Evolutionary conservation across 106 monocot genomes (phyloP).

Genomic region (Platanthera guangdongensis): DNA sequence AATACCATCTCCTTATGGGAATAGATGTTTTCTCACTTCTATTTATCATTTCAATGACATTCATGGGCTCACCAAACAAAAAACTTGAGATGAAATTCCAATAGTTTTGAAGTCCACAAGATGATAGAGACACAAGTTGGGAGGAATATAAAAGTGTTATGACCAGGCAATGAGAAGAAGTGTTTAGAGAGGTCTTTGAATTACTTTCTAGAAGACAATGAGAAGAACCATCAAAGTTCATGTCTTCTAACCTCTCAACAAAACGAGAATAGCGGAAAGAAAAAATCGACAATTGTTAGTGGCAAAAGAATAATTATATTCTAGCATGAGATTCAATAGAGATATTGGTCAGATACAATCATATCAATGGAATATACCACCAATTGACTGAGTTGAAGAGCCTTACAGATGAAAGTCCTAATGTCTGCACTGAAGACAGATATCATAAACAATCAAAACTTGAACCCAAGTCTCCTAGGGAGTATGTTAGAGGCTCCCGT

Average conservation of each 20-base stretch:
- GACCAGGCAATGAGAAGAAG: neutral
- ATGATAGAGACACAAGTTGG: conserved; percentile 1
- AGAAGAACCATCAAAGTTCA: neutral
- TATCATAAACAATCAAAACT: too few species aligned
- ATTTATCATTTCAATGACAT: neutral
- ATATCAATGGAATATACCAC: too few species aligned
- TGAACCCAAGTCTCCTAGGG: too few species aligned
- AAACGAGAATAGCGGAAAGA: neutral
- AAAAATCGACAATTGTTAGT: neutral
- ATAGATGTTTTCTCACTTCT: neutral
- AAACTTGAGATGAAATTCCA: neutral
- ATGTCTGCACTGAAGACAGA: too few species aligned
- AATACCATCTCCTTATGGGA: neutral
- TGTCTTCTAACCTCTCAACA: neutral
- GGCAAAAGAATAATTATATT: neutral
- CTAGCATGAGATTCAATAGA: too few species aligned
- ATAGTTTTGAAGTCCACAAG: neutral
- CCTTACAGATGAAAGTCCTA: too few species aligned
- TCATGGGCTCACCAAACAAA: neutral
- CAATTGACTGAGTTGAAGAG: too few species aligned
- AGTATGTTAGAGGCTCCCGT: too few species aligned
- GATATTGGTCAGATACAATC: too few species aligned
- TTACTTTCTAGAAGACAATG: neutral
- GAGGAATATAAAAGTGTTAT: neutral
- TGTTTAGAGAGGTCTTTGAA: neutral